Evolutionary conservation across 2,329 filamentous ascomycete species (phyloP).

Genomic region (Phoma sp.): DNA sequence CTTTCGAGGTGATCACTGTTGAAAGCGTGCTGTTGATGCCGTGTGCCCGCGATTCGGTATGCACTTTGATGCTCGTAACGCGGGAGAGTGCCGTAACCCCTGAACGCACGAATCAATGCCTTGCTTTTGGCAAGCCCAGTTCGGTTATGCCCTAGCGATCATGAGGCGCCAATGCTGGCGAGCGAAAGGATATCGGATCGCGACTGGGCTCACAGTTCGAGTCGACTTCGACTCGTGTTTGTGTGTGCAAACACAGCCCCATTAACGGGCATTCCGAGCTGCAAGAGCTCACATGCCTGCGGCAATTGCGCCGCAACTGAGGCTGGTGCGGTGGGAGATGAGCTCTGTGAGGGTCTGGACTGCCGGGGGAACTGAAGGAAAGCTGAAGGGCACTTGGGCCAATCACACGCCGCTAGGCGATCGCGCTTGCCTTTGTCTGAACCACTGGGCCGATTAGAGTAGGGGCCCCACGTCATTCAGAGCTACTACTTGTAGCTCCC

Average conservation of each 20-base stretch:
- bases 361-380: slow-evolving; percentile 5
- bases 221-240: not conserved
- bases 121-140: slow-evolving; percentile 12
- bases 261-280: slow-evolving; percentile 17
- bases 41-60: slow-evolving; percentile 8
- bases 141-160: slow-evolving; percentile 5
- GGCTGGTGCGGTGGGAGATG: slow-evolving; percentile 23
- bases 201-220: slow-evolving; percentile 2
- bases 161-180: slow-evolving; percentile 6
- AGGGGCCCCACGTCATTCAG: slow-evolving; percentile 29
- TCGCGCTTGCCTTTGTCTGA: slow-evolving; percentile 16
- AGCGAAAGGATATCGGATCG: slow-evolving; percentile 14
- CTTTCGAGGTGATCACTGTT: slow-evolving; percentile 20
- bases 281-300: slow-evolving; percentile 15
- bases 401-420: slow-evolving; percentile 10
- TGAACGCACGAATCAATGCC: slow-evolving; percentile 16
- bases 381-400: slow-evolving; percentile 14
- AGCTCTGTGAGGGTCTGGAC: slow-evolving; percentile 23
- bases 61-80: slow-evolving; percentile 8
- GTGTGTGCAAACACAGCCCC: slow-evolving; percentile 11
- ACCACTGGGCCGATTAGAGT: slow-evolving; percentile 21
- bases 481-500: slow-evolving; percentile 26
- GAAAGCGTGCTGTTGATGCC: slow-evolving; percentile 18
- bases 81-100: slow-evolving; percentile 15
- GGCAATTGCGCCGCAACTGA: slow-evolving; percentile 14